Evolutionary conservation across 2,329 filamentous ascomycete species (phyloP).

Genomic region (Bipolaris oryzae): DNA sequence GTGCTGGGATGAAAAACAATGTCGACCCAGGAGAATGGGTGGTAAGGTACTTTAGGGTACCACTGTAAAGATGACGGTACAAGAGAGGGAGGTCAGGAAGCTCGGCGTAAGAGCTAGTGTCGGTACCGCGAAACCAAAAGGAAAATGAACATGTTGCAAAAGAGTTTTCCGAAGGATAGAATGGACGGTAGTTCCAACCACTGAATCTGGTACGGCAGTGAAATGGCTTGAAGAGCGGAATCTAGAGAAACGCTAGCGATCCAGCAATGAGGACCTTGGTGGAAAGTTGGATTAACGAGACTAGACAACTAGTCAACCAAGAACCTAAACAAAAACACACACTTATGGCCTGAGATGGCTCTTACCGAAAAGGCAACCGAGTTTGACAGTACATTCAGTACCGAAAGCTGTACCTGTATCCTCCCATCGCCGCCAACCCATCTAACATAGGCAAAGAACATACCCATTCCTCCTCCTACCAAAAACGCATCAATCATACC

Average conservation of each 20-base stretch:
- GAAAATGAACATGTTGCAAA: not conserved
- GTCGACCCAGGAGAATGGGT: too few species aligned
- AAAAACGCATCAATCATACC: not conserved
- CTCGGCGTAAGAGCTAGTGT: not conserved
- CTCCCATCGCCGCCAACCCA: not conserved
- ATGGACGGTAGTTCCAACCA: not conserved
- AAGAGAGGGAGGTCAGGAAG: too few species aligned
- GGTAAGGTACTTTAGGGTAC: too few species aligned
- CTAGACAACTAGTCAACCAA: not conserved
- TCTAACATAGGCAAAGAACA: not conserved
- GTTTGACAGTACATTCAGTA: not conserved
- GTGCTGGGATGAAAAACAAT: too few species aligned
- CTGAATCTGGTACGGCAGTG: not conserved
- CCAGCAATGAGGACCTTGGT: not conserved
- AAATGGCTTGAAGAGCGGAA: not conserved
- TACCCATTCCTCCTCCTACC: not conserved
- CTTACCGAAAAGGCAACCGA: not conserved
- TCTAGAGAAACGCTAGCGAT: not conserved
- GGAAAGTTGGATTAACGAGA: not conserved
- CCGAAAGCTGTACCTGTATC: not conserved
- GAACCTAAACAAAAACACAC: not conserved
- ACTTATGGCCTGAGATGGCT: not conserved
- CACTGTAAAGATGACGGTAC: too few species aligned
- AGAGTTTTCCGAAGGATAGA: not conserved
- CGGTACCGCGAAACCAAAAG: not conserved